Conservation (phyloP, 2,329 filamentous ascomycete species). For the Xylariaceae sp. region DNA sequence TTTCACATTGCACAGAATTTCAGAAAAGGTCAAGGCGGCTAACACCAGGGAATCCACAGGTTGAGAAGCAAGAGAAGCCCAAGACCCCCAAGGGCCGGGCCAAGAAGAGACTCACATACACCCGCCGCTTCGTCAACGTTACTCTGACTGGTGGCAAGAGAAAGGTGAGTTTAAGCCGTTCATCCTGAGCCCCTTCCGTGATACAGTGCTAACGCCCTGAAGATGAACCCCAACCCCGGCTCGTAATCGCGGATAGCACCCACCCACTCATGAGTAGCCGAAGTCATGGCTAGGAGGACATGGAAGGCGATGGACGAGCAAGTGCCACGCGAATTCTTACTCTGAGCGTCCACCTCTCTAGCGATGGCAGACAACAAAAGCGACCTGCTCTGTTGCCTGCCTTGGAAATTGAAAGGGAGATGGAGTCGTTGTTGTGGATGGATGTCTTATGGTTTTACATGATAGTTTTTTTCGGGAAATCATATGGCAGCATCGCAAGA, state of each 20-base stretch:
- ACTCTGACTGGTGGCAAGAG: conserved; percentile 97
- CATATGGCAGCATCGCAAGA: conserved; percentile 34
- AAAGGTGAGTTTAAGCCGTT: conserved; percentile 67
- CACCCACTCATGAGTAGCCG: conserved; percentile 33
- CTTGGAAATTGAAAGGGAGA: conserved; percentile 28
- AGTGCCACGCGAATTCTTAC: conserved; percentile 9
- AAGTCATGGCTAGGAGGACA: conserved; percentile 28
- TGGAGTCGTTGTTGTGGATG: conserved; percentile 29
- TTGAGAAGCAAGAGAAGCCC: conserved; percentile 72
- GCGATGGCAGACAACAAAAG: conserved; percentile 30
- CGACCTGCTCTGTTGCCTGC: conserved; percentile 27
- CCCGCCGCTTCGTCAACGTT: conserved; percentile 97
- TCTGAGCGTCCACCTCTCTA: conserved; percentile 33
- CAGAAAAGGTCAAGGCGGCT: conserved; percentile 4
- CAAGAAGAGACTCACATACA: conserved; percentile 96
- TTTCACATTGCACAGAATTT: conserved; percentile 5
- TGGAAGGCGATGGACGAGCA: conserved; percentile 34
- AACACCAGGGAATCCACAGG: conserved; percentile 18
- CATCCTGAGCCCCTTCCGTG: not conserved
- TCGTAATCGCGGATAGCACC: conserved; percentile 35
- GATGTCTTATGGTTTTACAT: conserved; percentile 26
- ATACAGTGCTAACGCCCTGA: conserved; percentile 16
- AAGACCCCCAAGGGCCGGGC: conserved; percentile 97
- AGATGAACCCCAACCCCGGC: conserved; percentile 49
- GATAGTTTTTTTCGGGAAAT: conserved; percentile 35